Evolutionary conservation across 2,329 filamentous ascomycete species (phyloP), one percentile per base, ranked within the genome.

Genomic region (Fusarium chaquense): DNA sequence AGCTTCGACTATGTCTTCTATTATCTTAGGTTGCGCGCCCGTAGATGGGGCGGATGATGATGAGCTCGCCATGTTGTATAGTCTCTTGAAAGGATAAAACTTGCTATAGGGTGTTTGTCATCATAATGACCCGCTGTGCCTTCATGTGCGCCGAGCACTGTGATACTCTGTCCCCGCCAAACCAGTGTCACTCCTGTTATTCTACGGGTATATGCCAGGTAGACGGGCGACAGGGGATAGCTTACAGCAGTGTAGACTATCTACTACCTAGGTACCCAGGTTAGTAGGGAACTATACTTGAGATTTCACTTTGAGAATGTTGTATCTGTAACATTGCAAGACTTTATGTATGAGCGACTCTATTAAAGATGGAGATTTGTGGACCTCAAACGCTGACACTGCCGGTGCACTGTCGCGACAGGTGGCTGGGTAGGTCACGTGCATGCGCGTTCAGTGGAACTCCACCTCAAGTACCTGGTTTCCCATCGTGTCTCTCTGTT

Each of bases 1-100:
- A 16, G 80, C 75, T 41, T 81, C 77, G 35, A 82, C 74, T 38
- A 81, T 74, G 1, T 73, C 64, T 33, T 81, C 76, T 24, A 78
- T 71, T 33, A 81, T 67, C 22, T 78, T 80, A 6, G 77, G 67
- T 40, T 75, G 71, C 8, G 73, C 35, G 15, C 55, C 57, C 28
- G 64, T 20, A 18, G 67, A 56, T 33, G 67, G 58, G 2, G 35
- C 12, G n/a, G 49, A 52, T 8, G 24, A 41, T 12, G 73, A 67
- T 24, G 75, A 67, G 44, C 75, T 74, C 22, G 75, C 62, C 78
- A 80, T 80, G 24, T 41, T 62, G 53, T 20, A 22, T 46, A 13
- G n/a, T 40, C 7, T 51, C 28, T 50, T 65, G 53, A 62, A 45
- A 56, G 41, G 36, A 44, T 62, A 24, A 67, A 52, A 56, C 58